Percentiles rank a stretch among this genome's conserved stretches.
Evolutionary conservation across 1,284 basidiomycete species (phyloP).

Genomic region (Chondrostereum purpureum): DNA sequence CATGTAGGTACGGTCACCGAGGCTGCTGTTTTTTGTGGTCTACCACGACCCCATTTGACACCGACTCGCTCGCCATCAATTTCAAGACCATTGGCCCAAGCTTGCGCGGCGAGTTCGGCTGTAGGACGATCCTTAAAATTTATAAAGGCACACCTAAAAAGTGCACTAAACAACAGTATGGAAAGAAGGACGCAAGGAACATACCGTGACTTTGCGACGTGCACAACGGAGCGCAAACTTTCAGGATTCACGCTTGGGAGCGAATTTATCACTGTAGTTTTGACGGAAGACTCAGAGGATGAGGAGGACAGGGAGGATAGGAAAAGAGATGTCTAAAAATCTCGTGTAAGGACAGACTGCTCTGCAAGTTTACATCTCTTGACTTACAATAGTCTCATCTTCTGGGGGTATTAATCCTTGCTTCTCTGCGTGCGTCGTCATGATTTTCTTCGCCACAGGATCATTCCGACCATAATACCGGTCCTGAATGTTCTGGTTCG

Average conservation of each 20-base stretch:
- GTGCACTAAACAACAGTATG: constrained; percentile 4
- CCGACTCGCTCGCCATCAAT: constrained; percentile 71
- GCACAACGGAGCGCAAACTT: constrained; percentile 77
- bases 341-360: constrained; percentile 7
- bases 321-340: constrained; percentile 80
- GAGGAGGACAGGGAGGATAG: constrained; percentile 76
- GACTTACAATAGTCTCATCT: constrained; percentile 76
- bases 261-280: constrained; percentile 68
- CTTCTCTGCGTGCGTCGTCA: constrained; percentile 64
- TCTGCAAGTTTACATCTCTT: neutral
- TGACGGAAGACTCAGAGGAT: constrained; percentile 73
- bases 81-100: constrained; percentile 84
- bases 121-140: constrained; percentile 80
- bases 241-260: constrained; percentile 64
- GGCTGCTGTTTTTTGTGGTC: constrained; percentile 22
- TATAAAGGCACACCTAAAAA: constrained; percentile 84
- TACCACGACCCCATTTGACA: constrained; percentile 86
- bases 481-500: constrained; percentile 91
- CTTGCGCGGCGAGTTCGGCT: constrained; percentile 83
- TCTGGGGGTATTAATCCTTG: constrained; percentile 88
- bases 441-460: constrained; percentile 85
- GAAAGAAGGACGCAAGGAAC: constrained; percentile 16
- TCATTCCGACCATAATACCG: constrained; percentile 88
- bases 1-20: too few species aligned
- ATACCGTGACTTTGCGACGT: constrained; percentile 76